A percentile compares a stretch with the other conserved stretches of the same genome.
Evolutionary conservation across 23 red algal genomes (phyloP).

Genomic region (Gracilariopsis chorda): DNA sequence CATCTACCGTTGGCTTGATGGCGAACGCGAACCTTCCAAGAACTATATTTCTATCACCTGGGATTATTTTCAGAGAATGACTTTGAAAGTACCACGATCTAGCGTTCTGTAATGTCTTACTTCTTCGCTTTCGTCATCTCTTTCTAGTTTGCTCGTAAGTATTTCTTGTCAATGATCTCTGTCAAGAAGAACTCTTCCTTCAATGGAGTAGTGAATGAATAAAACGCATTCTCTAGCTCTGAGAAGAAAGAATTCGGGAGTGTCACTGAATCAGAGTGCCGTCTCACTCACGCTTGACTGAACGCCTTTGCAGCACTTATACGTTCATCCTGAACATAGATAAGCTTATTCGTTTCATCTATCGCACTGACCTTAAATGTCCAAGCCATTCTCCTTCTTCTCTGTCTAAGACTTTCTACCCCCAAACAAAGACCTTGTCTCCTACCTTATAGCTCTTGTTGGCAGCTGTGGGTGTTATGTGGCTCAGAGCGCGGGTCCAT

Average conservation of each 20-base stretch:
- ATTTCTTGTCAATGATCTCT: neutral
- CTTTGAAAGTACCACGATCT: neutral
- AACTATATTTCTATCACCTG: neutral
- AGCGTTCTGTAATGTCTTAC: too few relatives aligned
- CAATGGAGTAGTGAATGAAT: neutral
- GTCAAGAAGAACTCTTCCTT: neutral
- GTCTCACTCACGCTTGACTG: neutral
- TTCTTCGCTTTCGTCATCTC: neutral
- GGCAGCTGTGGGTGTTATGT: too few relatives aligned
- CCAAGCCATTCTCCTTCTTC: conserved; percentile 29
- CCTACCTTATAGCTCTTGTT: too few relatives aligned
- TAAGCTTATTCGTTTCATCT: conserved; percentile 11
- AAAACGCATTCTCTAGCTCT: neutral
- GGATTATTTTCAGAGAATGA: neutral
- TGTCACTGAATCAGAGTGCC: neutral
- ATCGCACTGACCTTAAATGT: conserved; percentile 10
- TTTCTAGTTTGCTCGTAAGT: neutral
- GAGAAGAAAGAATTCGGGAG: neutral
- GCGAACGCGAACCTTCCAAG: neutral
- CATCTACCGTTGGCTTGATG: neutral
- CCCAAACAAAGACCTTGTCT: too few relatives aligned
- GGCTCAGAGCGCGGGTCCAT: too few relatives aligned
- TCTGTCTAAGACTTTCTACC: too few relatives aligned
- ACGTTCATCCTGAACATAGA: neutral
- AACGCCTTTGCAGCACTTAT: neutral